phyloP scores from a whole-genome alignment of 352 stramenopile species.

The Achlya hypogyna region DNA sequence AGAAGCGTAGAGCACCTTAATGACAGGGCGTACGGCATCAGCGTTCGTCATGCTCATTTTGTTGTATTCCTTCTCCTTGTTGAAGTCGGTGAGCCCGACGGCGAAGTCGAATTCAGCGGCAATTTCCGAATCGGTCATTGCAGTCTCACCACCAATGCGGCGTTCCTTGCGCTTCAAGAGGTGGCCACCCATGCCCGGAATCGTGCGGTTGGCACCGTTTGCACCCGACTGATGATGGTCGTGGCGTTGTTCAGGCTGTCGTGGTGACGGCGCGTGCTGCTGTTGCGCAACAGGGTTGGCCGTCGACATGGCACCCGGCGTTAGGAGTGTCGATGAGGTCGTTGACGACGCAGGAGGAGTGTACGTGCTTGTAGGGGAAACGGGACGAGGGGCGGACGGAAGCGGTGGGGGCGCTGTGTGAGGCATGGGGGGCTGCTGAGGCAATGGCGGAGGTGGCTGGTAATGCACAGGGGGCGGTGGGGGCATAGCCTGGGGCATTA shows the following conservation, averaged over 20 bases:
- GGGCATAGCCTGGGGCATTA: neutral
- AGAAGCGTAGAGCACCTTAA: neutral
- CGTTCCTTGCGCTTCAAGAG: constrained; percentile 73
- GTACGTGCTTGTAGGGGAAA: constrained; percentile 8
- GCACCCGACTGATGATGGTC: neutral
- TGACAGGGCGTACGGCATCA: constrained; percentile 7
- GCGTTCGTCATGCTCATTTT: constrained; percentile 36
- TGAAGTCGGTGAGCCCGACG: constrained; percentile 47
- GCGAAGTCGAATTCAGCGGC: constrained; percentile 66
- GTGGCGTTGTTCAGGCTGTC: neutral
- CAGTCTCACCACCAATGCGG: constrained; percentile 30
- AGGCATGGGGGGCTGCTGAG: constrained; percentile 18
- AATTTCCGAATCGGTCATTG: constrained; percentile 20
- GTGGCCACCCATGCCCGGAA: constrained; percentile 73
- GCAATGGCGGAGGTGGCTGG: constrained; percentile 11
- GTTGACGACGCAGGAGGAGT: neutral
- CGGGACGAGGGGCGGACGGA: constrained; percentile 16
- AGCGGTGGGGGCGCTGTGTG: constrained; percentile 25
- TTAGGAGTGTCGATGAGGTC: neutral
- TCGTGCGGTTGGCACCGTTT: constrained; percentile 31
- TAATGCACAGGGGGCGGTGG: neutral
- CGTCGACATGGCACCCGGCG: constrained; percentile 14
- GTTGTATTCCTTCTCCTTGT: constrained; percentile 73
- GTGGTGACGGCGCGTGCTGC: neutral
- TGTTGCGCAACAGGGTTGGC: neutral